These are phyloP conservation scores for Neoboletus magnificus DNA, from an alignment of 768 basidiomycete genomes.

Conservation along the genomic window DNA sequence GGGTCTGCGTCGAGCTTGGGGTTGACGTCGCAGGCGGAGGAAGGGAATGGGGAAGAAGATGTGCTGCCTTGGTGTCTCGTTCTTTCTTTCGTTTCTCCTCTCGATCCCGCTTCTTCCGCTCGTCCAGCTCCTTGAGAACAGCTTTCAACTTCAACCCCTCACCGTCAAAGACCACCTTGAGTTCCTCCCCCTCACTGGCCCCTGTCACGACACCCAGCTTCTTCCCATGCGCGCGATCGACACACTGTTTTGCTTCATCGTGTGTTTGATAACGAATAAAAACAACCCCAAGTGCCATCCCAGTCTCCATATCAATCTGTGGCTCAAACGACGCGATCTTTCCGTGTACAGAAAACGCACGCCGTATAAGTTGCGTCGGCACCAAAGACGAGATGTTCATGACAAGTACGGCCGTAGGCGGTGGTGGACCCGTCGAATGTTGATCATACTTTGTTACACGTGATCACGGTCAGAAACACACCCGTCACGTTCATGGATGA, in stretches of 20 bases:
- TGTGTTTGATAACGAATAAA: constrained; percentile 63
- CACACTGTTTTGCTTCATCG: constrained; percentile 66
- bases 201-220: constrained; percentile 49
- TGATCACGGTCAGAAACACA: constrained; percentile 1
- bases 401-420: constrained; percentile 70
- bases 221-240: constrained; percentile 64
- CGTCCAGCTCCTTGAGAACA: constrained; percentile 63
- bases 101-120: constrained; percentile 43
- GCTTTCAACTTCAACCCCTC: constrained; percentile 63
- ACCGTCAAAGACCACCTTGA: constrained; percentile 77
- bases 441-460: constrained; percentile 59
- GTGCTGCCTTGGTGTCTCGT: constrained; percentile 23
- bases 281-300: constrained; percentile 78
- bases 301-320: constrained; percentile 77
- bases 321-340: constrained; percentile 64
- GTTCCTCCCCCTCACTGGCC: constrained; percentile 49
- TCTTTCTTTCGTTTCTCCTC: constrained; percentile 48
- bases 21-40: constrained; percentile 21
- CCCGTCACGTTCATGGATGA: constrained; percentile 1
- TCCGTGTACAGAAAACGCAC: constrained; percentile 64
- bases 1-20: constrained; percentile 28
- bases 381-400: constrained; percentile 70
- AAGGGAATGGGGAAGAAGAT: constrained; percentile 10
- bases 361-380: constrained; percentile 59
- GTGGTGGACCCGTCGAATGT: constrained; percentile 68